phyloP scores from a whole-genome alignment of 768 basidiomycete genomes.

The Ramaria rubella region DNA sequence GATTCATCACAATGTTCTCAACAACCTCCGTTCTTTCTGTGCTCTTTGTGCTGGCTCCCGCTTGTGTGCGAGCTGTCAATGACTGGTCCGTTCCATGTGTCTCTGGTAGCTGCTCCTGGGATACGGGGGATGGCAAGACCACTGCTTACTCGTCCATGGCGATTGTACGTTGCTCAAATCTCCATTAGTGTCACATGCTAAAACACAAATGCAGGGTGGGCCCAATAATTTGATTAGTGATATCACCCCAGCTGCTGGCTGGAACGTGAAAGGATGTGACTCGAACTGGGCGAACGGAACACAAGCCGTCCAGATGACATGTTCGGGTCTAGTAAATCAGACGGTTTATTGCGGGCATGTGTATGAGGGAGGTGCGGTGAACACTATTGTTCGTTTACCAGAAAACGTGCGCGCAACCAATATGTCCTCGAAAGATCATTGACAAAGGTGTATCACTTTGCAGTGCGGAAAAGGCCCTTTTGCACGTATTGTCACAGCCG shows the following conservation, averaged over 20 bases:
- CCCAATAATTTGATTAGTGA: conserved; percentile 17
- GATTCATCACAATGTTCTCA: neutral
- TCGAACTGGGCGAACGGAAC: conserved; percentile 17
- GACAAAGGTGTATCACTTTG: neutral
- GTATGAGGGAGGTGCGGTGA: conserved; percentile 34
- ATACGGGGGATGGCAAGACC: conserved; percentile 7
- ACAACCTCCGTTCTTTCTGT: neutral
- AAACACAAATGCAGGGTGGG: neutral
- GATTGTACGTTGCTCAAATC: neutral
- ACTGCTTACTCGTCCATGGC: conserved; percentile 1
- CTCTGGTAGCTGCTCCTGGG: conserved; percentile 6
- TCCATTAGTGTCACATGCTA: neutral
- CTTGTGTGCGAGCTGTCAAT: neutral
- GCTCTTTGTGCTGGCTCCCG: neutral
- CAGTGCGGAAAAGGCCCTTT: conserved; percentile 12
- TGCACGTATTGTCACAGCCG: conserved; percentile 5
- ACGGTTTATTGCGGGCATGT: conserved; percentile 32
- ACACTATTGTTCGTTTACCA: conserved; percentile 48
- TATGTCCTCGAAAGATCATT: neutral
- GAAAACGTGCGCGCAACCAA: conserved; percentile 34
- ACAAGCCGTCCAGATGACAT: conserved; percentile 1
- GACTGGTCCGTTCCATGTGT: conserved; percentile 7
- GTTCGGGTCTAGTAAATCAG: neutral
- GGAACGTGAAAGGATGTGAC: conserved; percentile 44
- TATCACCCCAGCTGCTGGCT: conserved; percentile 42